A percentile compares a stretch with the other conserved stretches of the same genome.
These are phyloP conservation scores for Gastroboletus turbinatus DNA, from an alignment of 1,284 basidiomycete species.

Conservation along the genomic window DNA sequence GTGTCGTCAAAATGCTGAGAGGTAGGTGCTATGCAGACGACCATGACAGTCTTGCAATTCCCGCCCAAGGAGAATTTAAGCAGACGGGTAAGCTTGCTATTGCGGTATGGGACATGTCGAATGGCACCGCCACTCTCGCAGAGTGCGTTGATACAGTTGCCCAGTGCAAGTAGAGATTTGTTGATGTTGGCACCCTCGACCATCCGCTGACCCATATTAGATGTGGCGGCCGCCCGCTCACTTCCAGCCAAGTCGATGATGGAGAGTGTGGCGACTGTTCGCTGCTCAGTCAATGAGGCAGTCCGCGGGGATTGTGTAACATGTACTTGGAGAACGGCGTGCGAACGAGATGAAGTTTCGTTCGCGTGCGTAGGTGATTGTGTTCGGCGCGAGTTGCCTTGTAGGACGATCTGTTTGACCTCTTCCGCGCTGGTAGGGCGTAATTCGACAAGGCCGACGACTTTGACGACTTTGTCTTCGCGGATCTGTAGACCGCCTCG, in stretches of 20 bases:
- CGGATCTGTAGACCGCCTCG: constrained; percentile 88
- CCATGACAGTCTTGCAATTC: constrained; percentile 98
- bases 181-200: constrained; percentile 98
- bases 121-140: constrained; percentile 84
- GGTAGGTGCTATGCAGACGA: constrained; percentile 93
- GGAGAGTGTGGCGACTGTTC: constrained; percentile 85
- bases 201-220: constrained; percentile 96
- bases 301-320: constrained; percentile 85
- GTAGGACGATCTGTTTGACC: constrained; percentile 88
- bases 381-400: constrained; percentile 84
- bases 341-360: constrained; percentile 92
- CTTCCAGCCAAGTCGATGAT: constrained; percentile 97
- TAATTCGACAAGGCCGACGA: constrained; percentile 80
- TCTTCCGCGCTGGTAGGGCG: constrained; percentile 82
- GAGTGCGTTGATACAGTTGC: constrained; percentile 95
- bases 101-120: constrained; percentile 91
- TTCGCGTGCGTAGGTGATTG: constrained; percentile 94
- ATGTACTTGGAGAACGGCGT: constrained; percentile 94
- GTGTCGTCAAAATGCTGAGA: constrained; percentile 96
- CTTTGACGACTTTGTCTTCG: constrained; percentile 90
- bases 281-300: constrained; percentile 74
- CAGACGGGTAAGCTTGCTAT: constrained; percentile 93
- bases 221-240: constrained; percentile 91
- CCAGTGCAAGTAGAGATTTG: constrained; percentile 91
- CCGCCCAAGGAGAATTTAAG: constrained; percentile 96